phyloP scores from a whole-genome alignment of 495 filamentous ascomycete species.

The Staphylotrichum longicolle region DNA sequence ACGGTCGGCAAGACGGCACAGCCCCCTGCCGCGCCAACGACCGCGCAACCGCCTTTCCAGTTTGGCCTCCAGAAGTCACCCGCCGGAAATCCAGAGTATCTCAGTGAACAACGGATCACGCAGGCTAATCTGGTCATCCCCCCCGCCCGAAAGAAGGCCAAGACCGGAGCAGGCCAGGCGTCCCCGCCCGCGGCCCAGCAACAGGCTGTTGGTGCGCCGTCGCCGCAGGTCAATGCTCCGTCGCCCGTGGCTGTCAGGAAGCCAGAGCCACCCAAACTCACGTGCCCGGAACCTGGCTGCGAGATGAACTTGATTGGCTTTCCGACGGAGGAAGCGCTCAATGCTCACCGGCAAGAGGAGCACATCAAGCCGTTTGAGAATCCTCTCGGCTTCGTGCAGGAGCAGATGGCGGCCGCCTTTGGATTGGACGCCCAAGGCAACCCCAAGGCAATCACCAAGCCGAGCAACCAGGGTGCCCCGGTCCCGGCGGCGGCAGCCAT shows the following conservation, averaged over 20 bases:
- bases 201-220: constrained; percentile 40
- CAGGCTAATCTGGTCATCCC: constrained; percentile 54
- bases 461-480: constrained; percentile 17
- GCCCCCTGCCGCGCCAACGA: constrained; percentile 62
- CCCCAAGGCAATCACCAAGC: constrained; percentile 25
- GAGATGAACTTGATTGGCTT: constrained; percentile 51
- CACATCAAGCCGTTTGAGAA: constrained; percentile 54
- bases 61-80: constrained; percentile 70
- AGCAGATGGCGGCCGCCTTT: constrained; percentile 44
- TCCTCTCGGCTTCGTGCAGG: constrained; percentile 49
- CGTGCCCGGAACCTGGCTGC: constrained; percentile 48
- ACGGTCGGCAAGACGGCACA: constrained; percentile 41
- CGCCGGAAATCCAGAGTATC: constrained; percentile 62
- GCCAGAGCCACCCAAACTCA: constrained; percentile 33
- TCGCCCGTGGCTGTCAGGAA: constrained; percentile 50
- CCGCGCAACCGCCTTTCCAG: constrained; percentile 62
- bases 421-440: constrained; percentile 51
- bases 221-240: constrained; percentile 48
- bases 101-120: constrained; percentile 44
- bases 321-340: constrained; percentile 51
- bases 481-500: constrained; percentile 32
- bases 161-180: constrained; percentile 35
- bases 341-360: constrained; percentile 52
- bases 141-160: constrained; percentile 52
- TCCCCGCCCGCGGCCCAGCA: constrained; percentile 29